Percentiles rank a stretch among this genome's conserved stretches.
Conservation (phyloP, 2,329 filamentous ascomycete species). For the Penicillium sumatraense region DNA sequence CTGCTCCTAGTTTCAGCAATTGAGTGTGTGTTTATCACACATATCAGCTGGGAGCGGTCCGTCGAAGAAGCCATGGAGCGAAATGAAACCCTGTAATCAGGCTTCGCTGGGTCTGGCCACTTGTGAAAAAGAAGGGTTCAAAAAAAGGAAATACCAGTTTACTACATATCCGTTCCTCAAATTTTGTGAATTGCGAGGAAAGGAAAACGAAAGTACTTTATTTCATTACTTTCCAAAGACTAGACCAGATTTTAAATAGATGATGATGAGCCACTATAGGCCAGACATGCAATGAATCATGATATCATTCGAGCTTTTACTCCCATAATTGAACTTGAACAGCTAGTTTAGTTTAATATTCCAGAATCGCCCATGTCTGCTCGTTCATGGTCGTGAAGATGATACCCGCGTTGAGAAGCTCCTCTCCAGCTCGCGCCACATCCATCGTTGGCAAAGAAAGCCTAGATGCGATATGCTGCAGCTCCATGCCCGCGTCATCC, state of each 20-base stretch:
- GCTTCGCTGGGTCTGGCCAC: neutral
- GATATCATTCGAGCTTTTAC: conserved; percentile 28
- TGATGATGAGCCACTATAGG: neutral
- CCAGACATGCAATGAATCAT: conserved; percentile 21
- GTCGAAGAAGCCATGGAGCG: conserved; percentile 64
- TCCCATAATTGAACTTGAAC: neutral
- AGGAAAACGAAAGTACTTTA: neutral
- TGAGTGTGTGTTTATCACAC: conserved; percentile 61
- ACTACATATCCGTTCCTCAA: neutral
- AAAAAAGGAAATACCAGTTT: neutral
- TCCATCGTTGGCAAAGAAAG: conserved; percentile 70
- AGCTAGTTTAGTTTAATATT: conserved; percentile 42
- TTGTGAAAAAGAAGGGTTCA: neutral
- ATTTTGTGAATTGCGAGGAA: neutral
- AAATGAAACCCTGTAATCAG: conserved; percentile 46
- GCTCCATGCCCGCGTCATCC: conserved; percentile 81
- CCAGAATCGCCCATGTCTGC: conserved; percentile 85
- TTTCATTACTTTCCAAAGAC: neutral
- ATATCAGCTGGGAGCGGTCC: conserved; percentile 61
- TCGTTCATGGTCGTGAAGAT: conserved; percentile 95
- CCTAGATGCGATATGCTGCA: conserved; percentile 73
- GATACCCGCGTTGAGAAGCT: conserved; percentile 72
- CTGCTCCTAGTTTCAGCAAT: conserved; percentile 61
- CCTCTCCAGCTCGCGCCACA: conserved; percentile 77
- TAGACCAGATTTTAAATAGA: neutral